phyloP scores from a whole-genome alignment of 176 grass and related monocot genomes.

The Chloris gayana region DNA sequence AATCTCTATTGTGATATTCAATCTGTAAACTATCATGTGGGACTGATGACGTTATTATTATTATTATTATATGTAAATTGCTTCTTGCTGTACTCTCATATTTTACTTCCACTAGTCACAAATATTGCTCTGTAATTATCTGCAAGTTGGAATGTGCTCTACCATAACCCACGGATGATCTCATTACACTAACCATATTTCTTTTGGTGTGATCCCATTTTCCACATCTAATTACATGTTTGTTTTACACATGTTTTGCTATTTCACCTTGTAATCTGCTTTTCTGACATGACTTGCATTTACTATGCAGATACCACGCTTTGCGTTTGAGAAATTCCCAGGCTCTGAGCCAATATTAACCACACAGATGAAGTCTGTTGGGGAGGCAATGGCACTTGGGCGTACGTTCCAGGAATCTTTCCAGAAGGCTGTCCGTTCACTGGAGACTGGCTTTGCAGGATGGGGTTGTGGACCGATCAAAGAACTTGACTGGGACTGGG shows the following conservation, averaged over 20 bases:
- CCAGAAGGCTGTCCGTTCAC: conserved; percentile 92
- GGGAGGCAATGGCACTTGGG: conserved; percentile 92
- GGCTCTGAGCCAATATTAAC: conserved; percentile 90
- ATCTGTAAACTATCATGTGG: conserved; percentile 2
- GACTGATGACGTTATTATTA: neutral
- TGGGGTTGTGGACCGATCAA: conserved; percentile 92
- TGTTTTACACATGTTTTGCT: conserved; percentile 9
- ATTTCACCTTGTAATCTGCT: neutral
- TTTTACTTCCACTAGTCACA: neutral
- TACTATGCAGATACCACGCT: conserved; percentile 87
- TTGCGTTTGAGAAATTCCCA: conserved; percentile 99
- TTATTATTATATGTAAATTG: conserved; percentile 17
- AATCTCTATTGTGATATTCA: neutral
- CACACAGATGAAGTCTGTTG: conserved; percentile 99
- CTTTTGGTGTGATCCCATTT: neutral
- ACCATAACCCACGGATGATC: neutral
- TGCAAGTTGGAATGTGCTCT: conserved; percentile 17
- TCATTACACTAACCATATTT: conserved; percentile 3
- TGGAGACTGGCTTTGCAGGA: conserved; percentile 90
- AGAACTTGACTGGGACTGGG: conserved; percentile 98
- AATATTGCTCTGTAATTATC: conserved; percentile 9
- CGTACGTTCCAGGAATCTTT: conserved; percentile 98
- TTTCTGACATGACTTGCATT: conserved; percentile 33
- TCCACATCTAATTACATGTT: neutral
- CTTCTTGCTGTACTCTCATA: neutral